phyloP scores from a whole-genome alignment of 495 filamentous ascomycete genomes.

The Aspergillus biplanus region DNA sequence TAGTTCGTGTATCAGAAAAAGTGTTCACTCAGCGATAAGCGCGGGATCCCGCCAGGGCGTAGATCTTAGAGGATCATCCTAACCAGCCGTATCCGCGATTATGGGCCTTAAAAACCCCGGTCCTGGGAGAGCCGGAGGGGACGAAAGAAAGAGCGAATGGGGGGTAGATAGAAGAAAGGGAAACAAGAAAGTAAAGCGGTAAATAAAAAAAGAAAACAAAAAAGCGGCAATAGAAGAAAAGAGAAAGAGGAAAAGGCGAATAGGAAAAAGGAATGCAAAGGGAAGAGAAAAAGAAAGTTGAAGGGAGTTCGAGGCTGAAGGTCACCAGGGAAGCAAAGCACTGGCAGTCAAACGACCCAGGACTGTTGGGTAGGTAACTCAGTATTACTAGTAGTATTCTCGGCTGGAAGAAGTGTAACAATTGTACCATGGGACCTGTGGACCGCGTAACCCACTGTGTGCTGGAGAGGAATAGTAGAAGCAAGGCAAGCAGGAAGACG shows the following conservation, averaged over 20 bases:
- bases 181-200: slow-evolving; percentile 7
- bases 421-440: slow-evolving; percentile 30
- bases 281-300: slow-evolving; percentile 7
- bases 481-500: slow-evolving; percentile 9
- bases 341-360: slow-evolving; percentile 21
- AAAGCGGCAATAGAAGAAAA: slow-evolving; percentile 9
- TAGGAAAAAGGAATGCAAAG: slow-evolving; percentile 8
- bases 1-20: background rate
- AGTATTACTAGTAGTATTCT: slow-evolving; percentile 15
- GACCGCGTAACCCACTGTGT: slow-evolving; percentile 25
- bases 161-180: slow-evolving; percentile 6
- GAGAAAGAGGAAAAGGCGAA: slow-evolving; percentile 3
- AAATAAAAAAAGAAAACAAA: slow-evolving; percentile 6
- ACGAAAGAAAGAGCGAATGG: background rate
- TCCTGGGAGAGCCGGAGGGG: background rate
- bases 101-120: background rate
- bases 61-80: slow-evolving; percentile 26
- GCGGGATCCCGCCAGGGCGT: slow-evolving; percentile 22
- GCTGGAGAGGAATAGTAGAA: slow-evolving; percentile 7
- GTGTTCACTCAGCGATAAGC: slow-evolving; percentile 16
- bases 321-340: slow-evolving; percentile 23
- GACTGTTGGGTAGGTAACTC: background rate
- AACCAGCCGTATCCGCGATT: slow-evolving; percentile 16
- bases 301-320: slow-evolving; percentile 16
- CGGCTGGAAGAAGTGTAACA: slow-evolving; percentile 22